A percentile compares a stretch with the other conserved stretches of the same genome.
These are phyloP conservation scores for Aspergillus heteromorphus DNA, from an alignment of 495 filamentous ascomycete genomes.

Conservation along the genomic window DNA sequence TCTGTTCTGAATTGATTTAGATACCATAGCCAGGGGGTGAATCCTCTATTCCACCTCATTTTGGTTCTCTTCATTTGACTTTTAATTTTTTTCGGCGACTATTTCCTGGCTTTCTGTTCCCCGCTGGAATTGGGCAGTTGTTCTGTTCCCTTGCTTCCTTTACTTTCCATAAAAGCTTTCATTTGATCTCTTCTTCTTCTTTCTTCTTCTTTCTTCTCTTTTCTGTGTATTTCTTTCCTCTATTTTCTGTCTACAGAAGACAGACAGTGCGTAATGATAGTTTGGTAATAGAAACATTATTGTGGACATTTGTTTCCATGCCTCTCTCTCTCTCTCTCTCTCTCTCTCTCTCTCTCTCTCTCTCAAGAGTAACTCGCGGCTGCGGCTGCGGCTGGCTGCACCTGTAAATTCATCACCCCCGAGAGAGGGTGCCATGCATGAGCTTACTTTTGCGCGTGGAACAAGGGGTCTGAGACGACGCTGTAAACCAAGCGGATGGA, in stretches of 20 bases:
- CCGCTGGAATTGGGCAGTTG: neutral
- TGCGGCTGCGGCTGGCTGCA: neutral
- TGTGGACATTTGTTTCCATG: too few species aligned
- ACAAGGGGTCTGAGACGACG: neutral
- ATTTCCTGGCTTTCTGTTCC: neutral
- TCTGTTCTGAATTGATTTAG: constrained; percentile 16
- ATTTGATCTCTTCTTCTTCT: too few species aligned
- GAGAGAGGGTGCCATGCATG: constrained; percentile 1
- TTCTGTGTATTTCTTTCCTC: neutral
- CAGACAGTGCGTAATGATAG: neutral
- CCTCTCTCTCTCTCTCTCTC: too few species aligned
- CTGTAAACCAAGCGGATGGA: constrained; percentile 2
- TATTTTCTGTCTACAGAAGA: neutral
- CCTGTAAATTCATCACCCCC: neutral
- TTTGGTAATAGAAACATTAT: neutral
- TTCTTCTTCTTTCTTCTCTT: neutral
- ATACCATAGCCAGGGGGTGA: constrained; percentile 23
- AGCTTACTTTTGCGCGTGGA: neutral
- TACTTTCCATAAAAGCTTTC: too few species aligned
- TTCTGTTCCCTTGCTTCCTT: neutral
- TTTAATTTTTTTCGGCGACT: constrained; percentile 2
- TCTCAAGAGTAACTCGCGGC: too few species aligned
- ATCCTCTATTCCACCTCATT: constrained; percentile 9
- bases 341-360: too few species aligned
- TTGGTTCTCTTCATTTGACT: constrained; percentile 5